Evolutionary conservation across 495 filamentous ascomycete genomes (phyloP).

Genomic region (Neurospora pannonica): DNA sequence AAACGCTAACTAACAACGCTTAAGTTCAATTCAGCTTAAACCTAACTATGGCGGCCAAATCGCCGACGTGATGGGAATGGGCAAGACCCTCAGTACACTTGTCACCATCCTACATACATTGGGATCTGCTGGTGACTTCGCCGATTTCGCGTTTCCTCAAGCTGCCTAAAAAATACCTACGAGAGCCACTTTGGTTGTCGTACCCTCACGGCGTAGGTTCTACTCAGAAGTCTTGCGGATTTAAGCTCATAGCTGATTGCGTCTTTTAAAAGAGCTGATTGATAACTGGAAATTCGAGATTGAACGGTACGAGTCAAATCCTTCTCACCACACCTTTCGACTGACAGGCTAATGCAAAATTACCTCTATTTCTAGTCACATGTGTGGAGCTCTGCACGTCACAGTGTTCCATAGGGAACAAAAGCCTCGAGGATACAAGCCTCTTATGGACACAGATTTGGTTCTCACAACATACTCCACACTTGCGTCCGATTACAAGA

Average conservation of each 20-base stretch:
- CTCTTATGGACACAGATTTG: neutral
- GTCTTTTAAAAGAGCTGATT: constrained; percentile 10
- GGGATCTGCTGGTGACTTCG: constrained; percentile 33
- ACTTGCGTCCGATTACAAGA: constrained; percentile 5
- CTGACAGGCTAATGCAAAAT: neutral
- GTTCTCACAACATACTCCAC: constrained; percentile 12
- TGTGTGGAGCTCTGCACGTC: no score
- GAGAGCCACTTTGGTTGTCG: constrained; percentile 33
- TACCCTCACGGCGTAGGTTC: constrained; percentile 23
- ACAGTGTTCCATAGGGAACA: no score
- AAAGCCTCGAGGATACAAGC: no score
- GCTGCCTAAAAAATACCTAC: neutral
- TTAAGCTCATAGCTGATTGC: neutral
- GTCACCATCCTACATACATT: constrained; percentile 22
- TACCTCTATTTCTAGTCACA: no score
- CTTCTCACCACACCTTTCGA: neutral
- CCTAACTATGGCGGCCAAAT: constrained; percentile 24
- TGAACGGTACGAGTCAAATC: constrained; percentile 3
- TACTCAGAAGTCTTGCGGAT: neutral
- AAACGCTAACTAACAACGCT: no score
- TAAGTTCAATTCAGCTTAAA: no score
- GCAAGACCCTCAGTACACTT: constrained; percentile 35
- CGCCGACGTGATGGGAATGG: constrained; percentile 41
- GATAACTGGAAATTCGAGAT: constrained; percentile 23
- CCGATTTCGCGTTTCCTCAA: constrained; percentile 9